These are phyloP conservation scores for Penicillium pancosmium DNA, from an alignment of 495 filamentous ascomycete species.

Conservation along the genomic window DNA sequence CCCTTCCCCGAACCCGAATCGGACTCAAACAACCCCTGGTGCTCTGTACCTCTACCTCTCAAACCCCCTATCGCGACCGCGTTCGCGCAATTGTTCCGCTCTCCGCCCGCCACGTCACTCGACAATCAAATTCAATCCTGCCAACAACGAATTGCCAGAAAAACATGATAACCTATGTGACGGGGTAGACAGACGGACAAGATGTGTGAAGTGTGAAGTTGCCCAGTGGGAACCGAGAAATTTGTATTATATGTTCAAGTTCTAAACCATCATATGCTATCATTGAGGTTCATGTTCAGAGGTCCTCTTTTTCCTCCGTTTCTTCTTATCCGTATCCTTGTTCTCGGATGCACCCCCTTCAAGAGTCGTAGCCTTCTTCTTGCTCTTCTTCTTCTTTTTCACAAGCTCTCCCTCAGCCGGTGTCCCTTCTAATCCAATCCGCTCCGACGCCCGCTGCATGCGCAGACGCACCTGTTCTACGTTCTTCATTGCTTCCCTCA, in stretches of 20 bases:
- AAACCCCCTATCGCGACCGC: too few relatives aligned
- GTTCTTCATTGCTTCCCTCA: slow-evolving; percentile 80
- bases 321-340: slow-evolving; percentile 13
- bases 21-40: too few relatives aligned
- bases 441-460: slow-evolving; percentile 89
- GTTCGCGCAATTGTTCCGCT: neutral
- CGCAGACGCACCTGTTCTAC: slow-evolving; percentile 82
- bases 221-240: neutral
- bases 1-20: neutral
- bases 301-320: slow-evolving; percentile 21
- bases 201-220: too few relatives aligned
- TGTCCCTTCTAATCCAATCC: slow-evolving; percentile 71
- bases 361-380: slow-evolving; percentile 11
- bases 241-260: neutral
- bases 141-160: too few relatives aligned
- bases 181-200: too few relatives aligned
- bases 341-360: slow-evolving; percentile 3
- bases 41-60: too few relatives aligned
- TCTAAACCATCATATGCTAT: slow-evolving; percentile 1
- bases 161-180: too few relatives aligned
- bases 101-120: neutral
- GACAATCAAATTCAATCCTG: too few relatives aligned
- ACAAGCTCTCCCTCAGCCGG: slow-evolving; percentile 73
- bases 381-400: slow-evolving; percentile 72
- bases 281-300: slow-evolving; percentile 3